Base-by-base conservation (phyloP, 2,329 filamentous ascomycete genomes). In the Penicillium sp. region DNA sequence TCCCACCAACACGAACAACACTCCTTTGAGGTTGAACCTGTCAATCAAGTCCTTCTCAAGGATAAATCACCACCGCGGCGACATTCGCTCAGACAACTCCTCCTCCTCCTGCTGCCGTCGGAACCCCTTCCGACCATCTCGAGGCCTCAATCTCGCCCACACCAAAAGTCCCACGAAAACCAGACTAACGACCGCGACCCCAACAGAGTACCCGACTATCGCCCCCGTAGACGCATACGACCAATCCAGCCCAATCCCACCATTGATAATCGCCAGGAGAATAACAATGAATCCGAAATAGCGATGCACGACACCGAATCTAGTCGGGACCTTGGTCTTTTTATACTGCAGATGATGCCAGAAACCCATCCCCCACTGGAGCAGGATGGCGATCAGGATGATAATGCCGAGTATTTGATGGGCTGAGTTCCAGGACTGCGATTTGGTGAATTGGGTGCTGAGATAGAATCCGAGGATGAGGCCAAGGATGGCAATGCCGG, bases 371-470 rank as follows among this genome's bases (percentile, higher is more conserved):
- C 62, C 56, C 49, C 66, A 62, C 48, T 73, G 71, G 6, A 66
- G 47, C 27, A 67, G 52, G 7, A 70, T 54, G 0, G 51, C 58
- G 38, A 64, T 53, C 26, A 70, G 55, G 26, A 72, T 51, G 35
- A 74, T 40, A 38, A 76, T 66, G 25, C 74, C 74, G 45, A 76
- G 48, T 53, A 76, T 67, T 52, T 78, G 75, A 58, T 77, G 75
- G 3, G 69, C 59, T 7, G 73, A 67, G 51, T 55, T 66, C 65
- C 70, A 75, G 47, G 58, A 46, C 48, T 69, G 70, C 36, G 70
- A 73, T 65, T 74, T 54, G 36, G 33, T 56, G 45, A 52, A 54
- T 48, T 56, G 55, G 9, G 53, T 58, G 27, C 67, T 70, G 8
- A 72, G 66, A n/a, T 66, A 61, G 27, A 75, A 69, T 3, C 72